Conservation (phyloP, 805 yeast species). For the Starmerella vitae region DNA sequence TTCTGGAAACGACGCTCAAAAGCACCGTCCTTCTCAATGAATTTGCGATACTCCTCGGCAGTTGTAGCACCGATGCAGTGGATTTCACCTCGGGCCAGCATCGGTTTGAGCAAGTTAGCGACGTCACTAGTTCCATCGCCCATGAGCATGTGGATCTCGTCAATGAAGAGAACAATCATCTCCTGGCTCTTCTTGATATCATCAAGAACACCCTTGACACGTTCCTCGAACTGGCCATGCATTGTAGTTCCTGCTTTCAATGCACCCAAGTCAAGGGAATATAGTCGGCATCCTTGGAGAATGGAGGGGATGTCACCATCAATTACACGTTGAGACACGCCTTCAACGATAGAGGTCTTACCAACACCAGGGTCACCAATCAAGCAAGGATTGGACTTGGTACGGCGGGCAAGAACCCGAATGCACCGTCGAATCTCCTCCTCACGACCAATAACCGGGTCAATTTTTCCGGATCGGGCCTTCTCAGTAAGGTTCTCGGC, state of each 20-base stretch:
- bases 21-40: slow-evolving; percentile 93
- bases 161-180: slow-evolving; percentile 81
- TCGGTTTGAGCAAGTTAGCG: slow-evolving; percentile 91
- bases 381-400: slow-evolving; percentile 89
- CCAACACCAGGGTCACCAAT: slow-evolving; percentile 99
- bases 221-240: slow-evolving; percentile 97
- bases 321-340: slow-evolving; percentile 93
- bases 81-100: slow-evolving; percentile 88
- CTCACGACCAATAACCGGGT: slow-evolving; percentile 97
- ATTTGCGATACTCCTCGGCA: slow-evolving; percentile 81
- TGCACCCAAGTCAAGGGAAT: slow-evolving; percentile 87
- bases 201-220: slow-evolving; percentile 88
- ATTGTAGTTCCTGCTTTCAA: slow-evolving; percentile 97
- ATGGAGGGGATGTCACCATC: slow-evolving; percentile 92
- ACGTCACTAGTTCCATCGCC: slow-evolving; percentile 98
- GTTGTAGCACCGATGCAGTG: slow-evolving; percentile 99
- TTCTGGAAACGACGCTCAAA: slow-evolving; percentile 97
- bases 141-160: slow-evolving; percentile 98
- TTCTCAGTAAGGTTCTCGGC: slow-evolving; percentile 87
- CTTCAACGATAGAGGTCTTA: slow-evolving; percentile 95
- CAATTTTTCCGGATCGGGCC: slow-evolving; percentile 88
- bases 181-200: slow-evolving; percentile 82
- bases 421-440: slow-evolving; percentile 94
- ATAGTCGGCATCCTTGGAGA: slow-evolving; percentile 64
- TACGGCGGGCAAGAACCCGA: slow-evolving; percentile 89